Evolutionary conservation across 2,329 filamentous ascomycete genomes (phyloP).

Genomic region (Calonectria pteridis): DNA sequence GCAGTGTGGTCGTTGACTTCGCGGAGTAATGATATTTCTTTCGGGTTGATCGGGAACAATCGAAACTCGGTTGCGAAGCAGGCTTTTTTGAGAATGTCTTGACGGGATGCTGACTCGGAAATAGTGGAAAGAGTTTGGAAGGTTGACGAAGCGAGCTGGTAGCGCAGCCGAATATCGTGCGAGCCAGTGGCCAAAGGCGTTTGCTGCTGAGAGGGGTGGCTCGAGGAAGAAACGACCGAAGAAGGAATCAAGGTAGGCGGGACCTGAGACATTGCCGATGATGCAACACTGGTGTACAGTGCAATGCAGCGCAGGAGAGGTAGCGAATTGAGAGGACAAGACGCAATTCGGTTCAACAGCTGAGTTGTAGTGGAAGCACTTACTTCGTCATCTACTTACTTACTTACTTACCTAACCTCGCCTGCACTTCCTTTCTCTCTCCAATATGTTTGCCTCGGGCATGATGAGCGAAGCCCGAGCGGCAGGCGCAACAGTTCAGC

Average conservation of each 20-base stretch:
- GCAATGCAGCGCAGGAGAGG: not conserved
- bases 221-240: not conserved
- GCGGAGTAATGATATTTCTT: constrained; percentile 52
- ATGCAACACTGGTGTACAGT: not conserved
- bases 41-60: constrained; percentile 51
- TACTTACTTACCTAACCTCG: not conserved
- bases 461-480: not conserved
- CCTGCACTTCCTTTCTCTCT: not conserved
- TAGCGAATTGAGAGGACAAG: not conserved
- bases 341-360: too few relatives aligned
- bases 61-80: constrained; percentile 54
- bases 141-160: constrained; percentile 49
- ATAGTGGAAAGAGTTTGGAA: constrained; percentile 48
- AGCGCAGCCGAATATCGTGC: constrained; percentile 50
- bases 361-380: not conserved
- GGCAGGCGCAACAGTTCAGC: not conserved
- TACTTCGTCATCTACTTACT: not conserved
- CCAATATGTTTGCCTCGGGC: constrained; percentile 16
- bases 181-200: not conserved
- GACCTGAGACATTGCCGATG: not conserved
- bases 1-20: constrained; percentile 53
- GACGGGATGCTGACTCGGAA: constrained; percentile 42
- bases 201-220: not conserved
- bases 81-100: constrained; percentile 52
- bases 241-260: not conserved